Evolutionary conservation across 169 alveolate genomes (phyloP).

Genomic region (Plasmodium chabaudi): DNA sequence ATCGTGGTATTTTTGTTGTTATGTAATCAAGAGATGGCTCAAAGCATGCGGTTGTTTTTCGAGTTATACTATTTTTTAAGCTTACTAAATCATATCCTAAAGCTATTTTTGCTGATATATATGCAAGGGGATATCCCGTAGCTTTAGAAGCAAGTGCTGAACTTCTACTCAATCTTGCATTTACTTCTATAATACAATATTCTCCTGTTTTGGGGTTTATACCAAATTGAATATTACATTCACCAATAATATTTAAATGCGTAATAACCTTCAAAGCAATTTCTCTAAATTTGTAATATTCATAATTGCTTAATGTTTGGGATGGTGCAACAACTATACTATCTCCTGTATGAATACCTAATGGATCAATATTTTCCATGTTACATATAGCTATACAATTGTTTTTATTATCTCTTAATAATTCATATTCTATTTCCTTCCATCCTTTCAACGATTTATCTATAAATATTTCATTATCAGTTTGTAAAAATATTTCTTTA

Average conservation of each 20-base stretch:
- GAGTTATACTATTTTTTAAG: constrained; percentile 88
- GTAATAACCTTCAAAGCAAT: constrained; percentile 88
- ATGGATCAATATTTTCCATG: constrained; percentile 93
- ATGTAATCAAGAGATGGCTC: constrained; percentile 92
- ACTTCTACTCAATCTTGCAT: constrained; percentile 92
- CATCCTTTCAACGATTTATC: constrained; percentile 91
- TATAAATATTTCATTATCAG: constrained; percentile 85
- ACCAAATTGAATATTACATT: constrained; percentile 93
- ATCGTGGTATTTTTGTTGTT: constrained; percentile 90
- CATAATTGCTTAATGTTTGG: constrained; percentile 90
- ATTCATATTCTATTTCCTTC: constrained; percentile 93
- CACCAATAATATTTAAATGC: constrained; percentile 92
- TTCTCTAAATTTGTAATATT: constrained; percentile 88
- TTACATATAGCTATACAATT: constrained; percentile 92
- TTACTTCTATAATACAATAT: constrained; percentile 91
- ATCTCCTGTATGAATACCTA: constrained; percentile 95
- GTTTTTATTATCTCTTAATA: constrained; percentile 90
- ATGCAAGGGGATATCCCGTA: constrained; percentile 93
- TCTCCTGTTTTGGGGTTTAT: constrained; percentile 89
- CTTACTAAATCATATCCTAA: constrained; percentile 87
- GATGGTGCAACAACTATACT: constrained; percentile 94
- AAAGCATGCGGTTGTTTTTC: constrained; percentile 92
- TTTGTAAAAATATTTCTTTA: constrained; percentile 82
- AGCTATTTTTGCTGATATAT: constrained; percentile 92
- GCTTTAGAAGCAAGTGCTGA: constrained; percentile 93